phyloP scores from a whole-genome alignment of 805 yeast species.

The Yarrowia yakushimensis region DNA sequence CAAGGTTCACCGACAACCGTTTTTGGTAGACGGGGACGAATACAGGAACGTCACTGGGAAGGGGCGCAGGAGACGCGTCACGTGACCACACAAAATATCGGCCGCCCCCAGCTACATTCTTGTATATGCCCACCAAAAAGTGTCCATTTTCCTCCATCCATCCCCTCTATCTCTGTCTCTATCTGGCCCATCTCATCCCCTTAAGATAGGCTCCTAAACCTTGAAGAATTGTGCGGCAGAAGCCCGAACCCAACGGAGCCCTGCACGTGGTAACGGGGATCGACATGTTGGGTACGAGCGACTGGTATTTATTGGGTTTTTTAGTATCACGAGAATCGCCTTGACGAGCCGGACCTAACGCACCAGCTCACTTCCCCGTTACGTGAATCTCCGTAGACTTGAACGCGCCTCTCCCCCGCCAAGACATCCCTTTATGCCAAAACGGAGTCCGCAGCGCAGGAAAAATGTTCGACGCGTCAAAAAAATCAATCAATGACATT shows the following conservation, averaged over 20 bases:
- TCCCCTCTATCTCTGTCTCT: not conserved
- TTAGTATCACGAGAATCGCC: not conserved
- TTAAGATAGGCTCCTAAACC: not conserved
- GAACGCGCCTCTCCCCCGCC: not conserved
- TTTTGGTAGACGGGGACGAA: no score
- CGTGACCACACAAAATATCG: no score
- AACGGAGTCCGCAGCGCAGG: not conserved
- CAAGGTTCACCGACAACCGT: not conserved
- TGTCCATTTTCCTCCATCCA: not conserved
- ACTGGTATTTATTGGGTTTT: not conserved
- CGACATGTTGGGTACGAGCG: not conserved
- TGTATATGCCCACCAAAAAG: no score
- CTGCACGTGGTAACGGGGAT: conserved; percentile 10
- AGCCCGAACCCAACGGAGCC: conserved; percentile 1
- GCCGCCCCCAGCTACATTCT: no score
- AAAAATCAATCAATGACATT: no score
- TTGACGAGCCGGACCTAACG: not conserved
- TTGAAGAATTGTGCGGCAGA: not conserved
- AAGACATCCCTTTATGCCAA: no score
- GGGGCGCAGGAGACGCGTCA: no score
- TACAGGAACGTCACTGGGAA: no score
- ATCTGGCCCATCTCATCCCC: not conserved
- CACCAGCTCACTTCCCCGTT: not conserved
- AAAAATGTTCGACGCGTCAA: not conserved
- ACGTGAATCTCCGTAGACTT: not conserved